Evolutionary conservation across 352 stramenopile genomes (phyloP).

Genomic region (Phytopythium aichiense): DNA sequence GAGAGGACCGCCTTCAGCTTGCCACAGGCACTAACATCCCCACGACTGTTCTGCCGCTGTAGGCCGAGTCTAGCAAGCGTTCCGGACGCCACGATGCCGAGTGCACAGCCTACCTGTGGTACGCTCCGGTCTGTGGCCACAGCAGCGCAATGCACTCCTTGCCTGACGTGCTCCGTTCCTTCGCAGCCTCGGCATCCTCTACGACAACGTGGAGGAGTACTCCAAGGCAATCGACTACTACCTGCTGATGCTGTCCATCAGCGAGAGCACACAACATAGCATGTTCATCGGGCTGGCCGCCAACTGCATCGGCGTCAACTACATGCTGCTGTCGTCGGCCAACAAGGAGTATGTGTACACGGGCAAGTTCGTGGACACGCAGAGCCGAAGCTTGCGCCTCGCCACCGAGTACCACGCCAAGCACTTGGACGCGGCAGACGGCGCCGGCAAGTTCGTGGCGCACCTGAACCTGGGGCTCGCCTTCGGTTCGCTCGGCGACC

Average conservation of each 20-base stretch:
- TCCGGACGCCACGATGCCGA: slow-evolving; percentile 79
- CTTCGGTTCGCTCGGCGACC: slow-evolving; percentile 56
- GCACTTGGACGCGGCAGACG: slow-evolving; percentile 73
- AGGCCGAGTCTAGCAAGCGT: slow-evolving; percentile 82
- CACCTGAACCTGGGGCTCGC: slow-evolving; percentile 84
- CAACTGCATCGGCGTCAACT: slow-evolving; percentile 89
- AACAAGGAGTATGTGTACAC: slow-evolving; percentile 69
- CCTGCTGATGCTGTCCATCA: slow-evolving; percentile 82
- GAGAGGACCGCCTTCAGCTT: background rate
- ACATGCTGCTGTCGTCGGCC: slow-evolving; percentile 66
- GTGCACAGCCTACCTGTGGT: slow-evolving; percentile 81
- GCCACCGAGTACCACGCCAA: slow-evolving; percentile 69
- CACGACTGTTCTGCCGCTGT: background rate
- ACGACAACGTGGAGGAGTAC: slow-evolving; percentile 87
- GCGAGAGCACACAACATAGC: slow-evolving; percentile 72
- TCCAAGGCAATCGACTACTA: slow-evolving; percentile 83
- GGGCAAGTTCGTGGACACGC: slow-evolving; percentile 56
- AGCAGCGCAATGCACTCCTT: background rate
- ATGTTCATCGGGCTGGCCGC: slow-evolving; percentile 72
- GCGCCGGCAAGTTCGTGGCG: slow-evolving; percentile 85
- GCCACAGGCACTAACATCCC: background rate
- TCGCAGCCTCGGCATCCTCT: slow-evolving; percentile 69
- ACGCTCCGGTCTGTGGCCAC: background rate
- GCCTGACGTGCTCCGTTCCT: background rate
- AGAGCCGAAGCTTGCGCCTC: slow-evolving; percentile 41